Conservation (phyloP, 495 filamentous ascomycete genomes). For the Xylaria venustula region DNA sequence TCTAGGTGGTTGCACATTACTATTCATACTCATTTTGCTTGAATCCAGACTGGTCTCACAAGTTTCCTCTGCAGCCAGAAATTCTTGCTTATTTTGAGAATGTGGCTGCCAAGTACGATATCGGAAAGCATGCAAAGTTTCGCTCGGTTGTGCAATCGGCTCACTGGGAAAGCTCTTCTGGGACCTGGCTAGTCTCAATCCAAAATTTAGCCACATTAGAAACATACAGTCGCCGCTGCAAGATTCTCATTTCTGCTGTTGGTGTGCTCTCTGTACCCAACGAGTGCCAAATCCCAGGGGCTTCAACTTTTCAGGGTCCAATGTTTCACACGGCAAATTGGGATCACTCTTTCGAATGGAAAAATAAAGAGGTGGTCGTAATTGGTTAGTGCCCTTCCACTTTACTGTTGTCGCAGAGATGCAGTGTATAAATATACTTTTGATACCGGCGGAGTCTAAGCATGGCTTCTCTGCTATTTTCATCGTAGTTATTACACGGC, state of each 20-base stretch:
- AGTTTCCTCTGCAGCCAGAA: slow-evolving; percentile 42
- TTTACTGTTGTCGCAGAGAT: background rate
- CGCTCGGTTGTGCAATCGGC: slow-evolving; percentile 38
- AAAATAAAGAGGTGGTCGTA: slow-evolving; percentile 51
- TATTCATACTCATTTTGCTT: slow-evolving; percentile 51
- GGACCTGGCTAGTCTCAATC: slow-evolving; percentile 46
- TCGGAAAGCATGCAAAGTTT: slow-evolving; percentile 43
- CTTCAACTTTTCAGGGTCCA: slow-evolving; percentile 42
- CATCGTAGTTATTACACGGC: too few species aligned
- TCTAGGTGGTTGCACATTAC: slow-evolving; percentile 30
- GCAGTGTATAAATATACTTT: too few species aligned
- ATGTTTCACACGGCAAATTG: slow-evolving; percentile 55
- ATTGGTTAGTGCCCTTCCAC: slow-evolving; percentile 47
- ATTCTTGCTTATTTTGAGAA: slow-evolving; percentile 45
- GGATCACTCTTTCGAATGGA: slow-evolving; percentile 47
- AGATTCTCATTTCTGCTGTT: slow-evolving; percentile 56
- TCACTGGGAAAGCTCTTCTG: slow-evolving; percentile 40
- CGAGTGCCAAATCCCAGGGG: slow-evolving; percentile 37
- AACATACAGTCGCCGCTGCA: slow-evolving; percentile 36
- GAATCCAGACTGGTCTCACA: slow-evolving; percentile 44
- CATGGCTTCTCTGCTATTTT: too few species aligned
- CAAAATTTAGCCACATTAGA: slow-evolving; percentile 31
- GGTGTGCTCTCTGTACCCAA: slow-evolving; percentile 51
- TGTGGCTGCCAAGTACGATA: slow-evolving; percentile 45
- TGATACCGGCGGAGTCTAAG: too few species aligned